Evolutionary conservation across 345 rosid genomes (phyloP).

Genomic region (Salix brachista): DNA sequence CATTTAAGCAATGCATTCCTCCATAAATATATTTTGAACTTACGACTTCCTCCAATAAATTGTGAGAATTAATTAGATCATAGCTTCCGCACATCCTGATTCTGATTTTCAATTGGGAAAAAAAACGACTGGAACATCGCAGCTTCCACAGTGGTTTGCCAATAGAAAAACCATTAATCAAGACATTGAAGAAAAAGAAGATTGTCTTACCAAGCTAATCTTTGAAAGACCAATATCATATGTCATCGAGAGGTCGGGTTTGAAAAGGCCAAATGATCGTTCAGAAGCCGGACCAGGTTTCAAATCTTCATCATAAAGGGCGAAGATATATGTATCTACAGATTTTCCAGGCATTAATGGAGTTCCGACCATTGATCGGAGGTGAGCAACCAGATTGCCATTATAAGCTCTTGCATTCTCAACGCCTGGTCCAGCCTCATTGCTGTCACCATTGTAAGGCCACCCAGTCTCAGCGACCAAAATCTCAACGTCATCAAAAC

Average conservation of each 20-base stretch:
- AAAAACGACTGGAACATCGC: neutral
- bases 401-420: slow-evolving; percentile 91
- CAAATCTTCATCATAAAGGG: slow-evolving; percentile 79
- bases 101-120: neutral
- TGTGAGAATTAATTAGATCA: neutral
- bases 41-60: neutral
- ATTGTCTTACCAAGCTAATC: slow-evolving; percentile 56
- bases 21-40: neutral
- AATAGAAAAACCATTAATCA: neutral
- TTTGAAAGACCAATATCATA: slow-evolving; percentile 72
- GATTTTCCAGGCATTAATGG: slow-evolving; percentile 94
- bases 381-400: slow-evolving; percentile 78
- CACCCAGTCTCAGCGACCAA: slow-evolving; percentile 94
- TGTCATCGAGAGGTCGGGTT: slow-evolving; percentile 58
- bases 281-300: slow-evolving; percentile 80
- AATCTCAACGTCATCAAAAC: slow-evolving; percentile 69
- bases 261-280: slow-evolving; percentile 75
- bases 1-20: neutral
- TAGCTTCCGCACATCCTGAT: neutral
- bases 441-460: slow-evolving; percentile 71
- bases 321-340: slow-evolving; percentile 84
- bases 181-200: neutral
- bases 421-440: slow-evolving; percentile 67
- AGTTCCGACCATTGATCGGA: slow-evolving; percentile 76
- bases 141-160: neutral